Evolutionary conservation across 2,329 filamentous ascomycete species (phyloP).

Genomic region (Claviceps africana): DNA sequence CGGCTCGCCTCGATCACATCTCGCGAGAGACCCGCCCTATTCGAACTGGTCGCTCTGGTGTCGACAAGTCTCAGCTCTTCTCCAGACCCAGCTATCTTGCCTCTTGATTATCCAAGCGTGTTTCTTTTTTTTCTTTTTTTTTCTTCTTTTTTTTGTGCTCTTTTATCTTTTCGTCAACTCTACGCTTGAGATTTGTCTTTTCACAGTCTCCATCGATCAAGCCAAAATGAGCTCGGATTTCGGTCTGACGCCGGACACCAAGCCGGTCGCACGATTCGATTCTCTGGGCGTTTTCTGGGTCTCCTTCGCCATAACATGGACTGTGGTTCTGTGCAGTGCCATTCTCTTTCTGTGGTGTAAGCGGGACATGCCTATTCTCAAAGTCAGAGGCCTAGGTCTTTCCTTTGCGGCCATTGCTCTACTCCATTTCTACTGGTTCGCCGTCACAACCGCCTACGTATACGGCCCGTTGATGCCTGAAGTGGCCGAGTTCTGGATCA

Average conservation of each 20-base stretch:
- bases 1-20: not conserved
- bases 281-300: slow-evolving; percentile 28
- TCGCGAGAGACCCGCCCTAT: not conserved
- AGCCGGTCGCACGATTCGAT: slow-evolving; percentile 20
- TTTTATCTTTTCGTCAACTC: not conserved
- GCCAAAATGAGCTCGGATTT: slow-evolving; percentile 19
- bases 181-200: not conserved
- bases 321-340: slow-evolving; percentile 21
- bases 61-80: not conserved
- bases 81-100: not conserved
- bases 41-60: not conserved
- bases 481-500: slow-evolving; percentile 49
- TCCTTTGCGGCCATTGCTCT: slow-evolving; percentile 26
- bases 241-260: slow-evolving; percentile 17
- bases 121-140: not conserved
- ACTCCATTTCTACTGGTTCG: slow-evolving; percentile 29
- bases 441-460: slow-evolving; percentile 25
- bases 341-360: slow-evolving; percentile 27
- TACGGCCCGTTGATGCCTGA: slow-evolving; percentile 31
- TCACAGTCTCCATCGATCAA: not conserved
- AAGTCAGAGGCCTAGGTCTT: slow-evolving; percentile 26
- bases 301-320: slow-evolving; percentile 24
- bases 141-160: not conserved
- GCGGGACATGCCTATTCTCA: slow-evolving; percentile 26
- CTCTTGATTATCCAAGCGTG: not conserved